Base-by-base conservation (phyloP, 805 yeast species). In the Pichia scutulata region DNA sequence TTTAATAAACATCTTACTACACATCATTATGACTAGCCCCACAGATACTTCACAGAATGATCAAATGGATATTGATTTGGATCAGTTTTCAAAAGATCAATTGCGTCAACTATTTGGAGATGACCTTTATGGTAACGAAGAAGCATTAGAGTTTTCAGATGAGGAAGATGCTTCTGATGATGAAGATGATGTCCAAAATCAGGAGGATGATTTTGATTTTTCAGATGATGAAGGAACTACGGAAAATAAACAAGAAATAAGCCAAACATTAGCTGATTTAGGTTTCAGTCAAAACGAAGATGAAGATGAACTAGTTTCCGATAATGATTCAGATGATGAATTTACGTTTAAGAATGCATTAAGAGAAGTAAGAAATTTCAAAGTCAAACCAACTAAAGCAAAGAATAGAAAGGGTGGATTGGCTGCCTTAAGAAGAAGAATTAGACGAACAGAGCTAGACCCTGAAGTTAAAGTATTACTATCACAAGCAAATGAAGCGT, bases 401-500 rank as follows among this genome's bases (percentile, higher is more conserved):
- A 41, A 28, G 13, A 24, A 33, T 2, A 44, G 33, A 45, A 45
- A 39, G 43, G 68, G 63, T 53, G 74, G 66, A 49, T 63, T 58
- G 57, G 72, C 54, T 52, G 70, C 66, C 3, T 46, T 68, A 60
- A 67, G 70, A 52, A 60, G 76, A 14, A 69, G 65, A 53, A 64
- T 71, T 56, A 66, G 76, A 23, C 63, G 68, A 53, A 62, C 70
- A 39, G 78, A 78, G 23, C 59, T 81, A 53, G 83, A 83, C 56
- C 96, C 90, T 0, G 95, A 86, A 63, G 86, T 88, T 3, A 73
- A 83, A 44, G 70, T 73, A 39, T 61, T 82, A 49, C 64, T 88
- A 22, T 81, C 92, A 10, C 73, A 74, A 56, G 97, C 95, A 1
- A 86, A 88, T 59, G 89, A 83, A 57, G 86, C 89, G 0, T 89